These are phyloP conservation scores for Elaeis oleifera DNA, from an alignment of 202 grass and related monocot species.

Conservation along the genomic window DNA sequence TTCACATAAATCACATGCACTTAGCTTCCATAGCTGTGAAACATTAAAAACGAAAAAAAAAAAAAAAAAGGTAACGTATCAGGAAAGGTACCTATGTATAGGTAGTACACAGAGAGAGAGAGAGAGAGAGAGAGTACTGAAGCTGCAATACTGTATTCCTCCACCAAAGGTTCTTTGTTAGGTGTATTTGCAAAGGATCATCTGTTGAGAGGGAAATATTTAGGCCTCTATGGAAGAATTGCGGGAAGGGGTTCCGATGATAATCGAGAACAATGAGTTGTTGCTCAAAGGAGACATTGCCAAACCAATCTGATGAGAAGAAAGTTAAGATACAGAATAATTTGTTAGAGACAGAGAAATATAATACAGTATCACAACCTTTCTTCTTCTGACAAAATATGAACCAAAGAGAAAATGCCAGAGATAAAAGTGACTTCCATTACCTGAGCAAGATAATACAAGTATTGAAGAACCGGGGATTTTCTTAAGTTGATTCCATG, in stretches of 20 bases:
- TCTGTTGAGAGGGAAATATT: conserved; percentile 96
- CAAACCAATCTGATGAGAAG: conserved; percentile 65
- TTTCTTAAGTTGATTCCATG: conserved; percentile 89
- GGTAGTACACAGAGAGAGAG: background rate
- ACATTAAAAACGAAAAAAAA: background rate
- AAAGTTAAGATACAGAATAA: conserved; percentile 9
- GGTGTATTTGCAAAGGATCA: conserved; percentile 87
- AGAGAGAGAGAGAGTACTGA: conserved; percentile 35
- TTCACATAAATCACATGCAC: conserved; percentile 84
- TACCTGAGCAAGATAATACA: conserved; percentile 95
- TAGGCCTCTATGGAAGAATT: conserved; percentile 73
- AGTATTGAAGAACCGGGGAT: conserved; percentile 80
- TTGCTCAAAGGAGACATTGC: conserved; percentile 98
- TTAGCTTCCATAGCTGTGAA: conserved; percentile 89
- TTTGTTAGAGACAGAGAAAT: no score
- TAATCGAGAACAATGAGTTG: conserved; percentile 86
- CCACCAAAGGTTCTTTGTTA: conserved; percentile 95
- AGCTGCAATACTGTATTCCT: conserved; percentile 94
- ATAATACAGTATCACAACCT: no score
- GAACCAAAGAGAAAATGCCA: no score
- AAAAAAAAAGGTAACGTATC: background rate
- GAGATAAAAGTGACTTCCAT: background rate
- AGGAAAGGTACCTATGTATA: background rate
- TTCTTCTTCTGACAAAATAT: no score
- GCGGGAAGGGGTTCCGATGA: conserved; percentile 83